These are phyloP conservation scores for Pseudoperonospora humuli DNA, from an alignment of 352 stramenopile genomes.

Conservation along the genomic window DNA sequence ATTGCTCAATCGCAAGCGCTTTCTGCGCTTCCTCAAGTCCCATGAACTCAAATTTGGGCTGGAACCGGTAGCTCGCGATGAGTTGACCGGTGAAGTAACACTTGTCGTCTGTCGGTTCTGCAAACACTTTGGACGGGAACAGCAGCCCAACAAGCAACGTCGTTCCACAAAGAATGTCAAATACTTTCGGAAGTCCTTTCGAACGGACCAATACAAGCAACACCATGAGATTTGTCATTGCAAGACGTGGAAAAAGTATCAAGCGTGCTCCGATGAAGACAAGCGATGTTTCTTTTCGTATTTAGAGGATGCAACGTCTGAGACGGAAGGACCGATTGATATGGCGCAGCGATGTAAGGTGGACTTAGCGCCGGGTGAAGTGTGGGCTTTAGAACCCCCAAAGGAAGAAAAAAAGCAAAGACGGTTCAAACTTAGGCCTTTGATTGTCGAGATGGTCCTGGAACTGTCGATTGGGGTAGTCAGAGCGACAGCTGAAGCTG, in stretches of 20 bases:
- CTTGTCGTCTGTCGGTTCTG: conserved; percentile 56
- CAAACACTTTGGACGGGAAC: conserved; percentile 54
- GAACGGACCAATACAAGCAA: conserved; percentile 67
- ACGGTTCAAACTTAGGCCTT: conserved; percentile 20
- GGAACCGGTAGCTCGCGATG: conserved; percentile 38
- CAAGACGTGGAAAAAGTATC: conserved; percentile 38
- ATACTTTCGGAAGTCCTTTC: conserved; percentile 56
- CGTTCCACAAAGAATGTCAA: conserved; percentile 54
- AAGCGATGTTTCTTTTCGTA: conserved; percentile 46
- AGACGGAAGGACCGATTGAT: conserved; percentile 1
- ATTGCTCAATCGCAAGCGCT: not conserved
- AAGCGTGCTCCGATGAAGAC: conserved; percentile 30
- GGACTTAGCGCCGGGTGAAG: conserved; percentile 16
- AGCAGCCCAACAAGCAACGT: conserved; percentile 43
- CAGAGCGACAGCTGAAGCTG: conserved; percentile 13
- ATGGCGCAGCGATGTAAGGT: conserved; percentile 10
- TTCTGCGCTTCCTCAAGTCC: conserved; percentile 31
- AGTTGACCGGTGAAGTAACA: conserved; percentile 31
- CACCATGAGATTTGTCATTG: conserved; percentile 54
- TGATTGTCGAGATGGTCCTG: conserved; percentile 24
- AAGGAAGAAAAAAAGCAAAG: conserved; percentile 13
- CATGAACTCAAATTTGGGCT: conserved; percentile 55
- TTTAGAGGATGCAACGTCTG: not conserved
- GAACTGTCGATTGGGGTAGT: conserved; percentile 19
- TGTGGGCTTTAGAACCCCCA: conserved; percentile 20